Evolutionary conservation across 2,329 filamentous ascomycete genomes (phyloP).

Genomic region (Phyllosticta citribraziliensis): DNA sequence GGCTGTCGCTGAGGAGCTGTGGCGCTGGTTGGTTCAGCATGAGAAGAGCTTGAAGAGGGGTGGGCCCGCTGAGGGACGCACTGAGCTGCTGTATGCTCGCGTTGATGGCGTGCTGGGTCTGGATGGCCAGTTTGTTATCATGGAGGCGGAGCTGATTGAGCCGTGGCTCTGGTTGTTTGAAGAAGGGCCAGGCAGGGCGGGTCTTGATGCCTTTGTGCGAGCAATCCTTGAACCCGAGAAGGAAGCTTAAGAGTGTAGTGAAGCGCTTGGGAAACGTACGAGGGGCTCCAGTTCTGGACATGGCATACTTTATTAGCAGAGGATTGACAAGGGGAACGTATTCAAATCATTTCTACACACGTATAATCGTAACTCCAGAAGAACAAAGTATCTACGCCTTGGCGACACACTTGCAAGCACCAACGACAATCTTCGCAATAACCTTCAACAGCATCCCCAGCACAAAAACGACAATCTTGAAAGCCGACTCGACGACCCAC

Average conservation of each 20-base stretch:
- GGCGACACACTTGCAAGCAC: conserved; percentile 26
- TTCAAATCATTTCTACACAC: background rate
- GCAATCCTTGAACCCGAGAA: background rate
- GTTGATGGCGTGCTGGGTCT: conserved; percentile 5
- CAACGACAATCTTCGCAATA: conserved; percentile 29
- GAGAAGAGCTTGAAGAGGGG: background rate
- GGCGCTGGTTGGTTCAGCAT: conserved; percentile 4
- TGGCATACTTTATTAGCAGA: background rate
- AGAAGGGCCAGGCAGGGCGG: conserved; percentile 8
- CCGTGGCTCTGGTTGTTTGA: conserved; percentile 10
- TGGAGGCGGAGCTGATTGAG: conserved; percentile 11
- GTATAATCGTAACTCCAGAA: background rate
- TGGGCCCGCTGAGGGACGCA: background rate
- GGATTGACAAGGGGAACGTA: background rate
- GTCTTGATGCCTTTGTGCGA: background rate
- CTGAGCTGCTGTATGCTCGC: conserved; percentile 7
- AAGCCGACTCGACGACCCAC: conserved; percentile 29
- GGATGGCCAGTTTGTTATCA: conserved; percentile 5
- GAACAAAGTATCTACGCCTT: conserved; percentile 18
- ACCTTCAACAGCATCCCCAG: conserved; percentile 33
- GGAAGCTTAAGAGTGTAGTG: background rate
- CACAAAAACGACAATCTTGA: conserved; percentile 34
- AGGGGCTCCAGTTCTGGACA: background rate
- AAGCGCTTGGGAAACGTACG: background rate
- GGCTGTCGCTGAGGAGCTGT: conserved; percentile 1